These are phyloP conservation scores for Earliella scabrosa DNA, from an alignment of 1,284 basidiomycete species.

Conservation along the genomic window DNA sequence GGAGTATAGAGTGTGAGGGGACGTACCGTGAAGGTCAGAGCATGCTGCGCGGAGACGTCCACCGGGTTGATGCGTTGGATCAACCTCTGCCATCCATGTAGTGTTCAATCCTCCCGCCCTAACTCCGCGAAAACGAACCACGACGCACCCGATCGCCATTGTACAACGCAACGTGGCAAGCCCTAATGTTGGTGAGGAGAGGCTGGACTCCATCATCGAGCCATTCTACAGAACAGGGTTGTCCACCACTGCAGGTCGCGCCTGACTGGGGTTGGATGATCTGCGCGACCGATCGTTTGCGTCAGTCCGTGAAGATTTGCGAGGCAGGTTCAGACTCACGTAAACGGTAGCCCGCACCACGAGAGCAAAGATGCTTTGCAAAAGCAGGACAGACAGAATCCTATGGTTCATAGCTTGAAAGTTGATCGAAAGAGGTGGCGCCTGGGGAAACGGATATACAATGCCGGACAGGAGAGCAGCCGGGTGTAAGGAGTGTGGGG, in stretches of 20 bases:
- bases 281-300: slow-evolving; percentile 36
- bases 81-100: slow-evolving; percentile 46
- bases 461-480: slow-evolving; percentile 3
- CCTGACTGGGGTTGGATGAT: slow-evolving; percentile 49
- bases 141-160: slow-evolving; percentile 51
- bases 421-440: background rate
- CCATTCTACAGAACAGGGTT: slow-evolving; percentile 60
- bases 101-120: background rate
- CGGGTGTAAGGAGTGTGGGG: slow-evolving; percentile 5
- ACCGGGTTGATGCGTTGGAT: slow-evolving; percentile 51
- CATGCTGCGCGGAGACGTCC: slow-evolving; percentile 38
- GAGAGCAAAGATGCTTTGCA: slow-evolving; percentile 17
- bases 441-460: slow-evolving; percentile 1
- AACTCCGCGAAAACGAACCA: background rate
- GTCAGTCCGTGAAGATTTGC: background rate
- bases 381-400: slow-evolving; percentile 17
- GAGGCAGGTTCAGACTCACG: slow-evolving; percentile 6
- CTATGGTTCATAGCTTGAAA: slow-evolving; percentile 11
- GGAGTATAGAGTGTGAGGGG: background rate
- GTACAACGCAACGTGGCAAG: slow-evolving; percentile 56
- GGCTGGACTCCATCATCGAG: slow-evolving; percentile 62
- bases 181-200: slow-evolving; percentile 50
- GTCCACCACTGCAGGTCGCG: slow-evolving; percentile 52
- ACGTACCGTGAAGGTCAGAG: slow-evolving; percentile 44
- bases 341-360: slow-evolving; percentile 22